A percentile compares a stretch with the other conserved stretches of the same genome.
phyloP scores from a whole-genome alignment of 306 rosid species.

The Cicer yamashitae region DNA sequence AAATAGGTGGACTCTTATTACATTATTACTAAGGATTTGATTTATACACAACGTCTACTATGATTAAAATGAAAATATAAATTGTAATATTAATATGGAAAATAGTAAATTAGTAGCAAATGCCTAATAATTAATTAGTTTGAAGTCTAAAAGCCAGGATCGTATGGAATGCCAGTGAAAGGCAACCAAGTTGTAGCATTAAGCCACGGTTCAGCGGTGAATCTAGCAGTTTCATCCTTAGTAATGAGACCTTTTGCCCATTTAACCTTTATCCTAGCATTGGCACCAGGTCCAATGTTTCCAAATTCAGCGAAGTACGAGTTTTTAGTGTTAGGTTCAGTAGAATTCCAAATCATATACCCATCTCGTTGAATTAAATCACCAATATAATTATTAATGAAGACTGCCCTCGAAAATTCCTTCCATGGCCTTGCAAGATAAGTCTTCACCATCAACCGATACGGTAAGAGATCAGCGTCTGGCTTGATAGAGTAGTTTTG shows the following conservation, averaged over 20 bases:
- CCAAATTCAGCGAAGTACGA: constrained; percentile 37
- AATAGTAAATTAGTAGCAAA: too few species aligned
- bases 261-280: too few species aligned
- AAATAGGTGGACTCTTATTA: too few species aligned
- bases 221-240: constrained; percentile 47
- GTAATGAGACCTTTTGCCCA: not conserved
- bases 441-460: constrained; percentile 44
- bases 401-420: constrained; percentile 54
- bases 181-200: constrained; percentile 50
- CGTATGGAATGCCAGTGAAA: too few species aligned
- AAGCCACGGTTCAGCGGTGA: constrained; percentile 49
- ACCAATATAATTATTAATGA: constrained; percentile 59
- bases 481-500: constrained; percentile 66
- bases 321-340: constrained; percentile 41
- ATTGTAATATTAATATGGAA: too few species aligned
- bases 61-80: too few species aligned
- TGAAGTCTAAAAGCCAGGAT: too few species aligned
- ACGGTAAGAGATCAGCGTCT: constrained; percentile 39
- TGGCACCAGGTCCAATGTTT: too few species aligned
- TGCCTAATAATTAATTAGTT: too few species aligned
- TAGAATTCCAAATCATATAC: constrained; percentile 50
- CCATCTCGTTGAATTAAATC: constrained; percentile 57
- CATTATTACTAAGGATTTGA: too few species aligned
- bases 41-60: too few species aligned
- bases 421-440: constrained; percentile 81